Conservation (phyloP, 2,329 filamentous ascomycete species). For the Aspergillus niger region DNA sequence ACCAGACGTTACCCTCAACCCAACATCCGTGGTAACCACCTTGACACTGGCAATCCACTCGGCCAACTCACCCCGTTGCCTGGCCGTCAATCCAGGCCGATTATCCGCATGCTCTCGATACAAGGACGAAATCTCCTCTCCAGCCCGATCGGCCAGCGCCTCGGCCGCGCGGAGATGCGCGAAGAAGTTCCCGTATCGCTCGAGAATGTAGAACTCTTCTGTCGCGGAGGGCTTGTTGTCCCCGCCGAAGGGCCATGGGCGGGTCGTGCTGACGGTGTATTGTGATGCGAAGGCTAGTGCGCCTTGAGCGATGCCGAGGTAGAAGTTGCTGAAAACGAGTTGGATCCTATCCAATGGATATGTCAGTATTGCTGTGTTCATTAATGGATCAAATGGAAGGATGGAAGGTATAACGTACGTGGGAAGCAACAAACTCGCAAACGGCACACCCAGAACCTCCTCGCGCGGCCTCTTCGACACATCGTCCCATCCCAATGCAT, state of each 20-base stretch:
- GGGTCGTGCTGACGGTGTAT: constrained; percentile 60
- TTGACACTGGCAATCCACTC: constrained; percentile 66
- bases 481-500: constrained; percentile 64
- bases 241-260: constrained; percentile 65
- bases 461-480: constrained; percentile 54
- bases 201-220: constrained; percentile 67
- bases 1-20: constrained; percentile 59
- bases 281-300: constrained; percentile 57
- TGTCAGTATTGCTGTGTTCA: not conserved
- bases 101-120: constrained; percentile 48
- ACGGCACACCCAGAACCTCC: constrained; percentile 55
- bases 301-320: constrained; percentile 64
- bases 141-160: constrained; percentile 60
- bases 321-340: constrained; percentile 67
- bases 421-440: constrained; percentile 60
- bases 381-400: not conserved
- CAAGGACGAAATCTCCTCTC: constrained; percentile 50
- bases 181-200: constrained; percentile 65
- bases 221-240: constrained; percentile 61
- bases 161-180: constrained; percentile 64
- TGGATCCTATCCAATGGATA: constrained; percentile 52
- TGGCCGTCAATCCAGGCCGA: constrained; percentile 50
- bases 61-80: constrained; percentile 61
- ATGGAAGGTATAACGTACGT: constrained; percentile 43
- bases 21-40: constrained; percentile 63